phyloP scores from a whole-genome alignment of 768 basidiomycete species.

The Leccinum disarticulatum region DNA sequence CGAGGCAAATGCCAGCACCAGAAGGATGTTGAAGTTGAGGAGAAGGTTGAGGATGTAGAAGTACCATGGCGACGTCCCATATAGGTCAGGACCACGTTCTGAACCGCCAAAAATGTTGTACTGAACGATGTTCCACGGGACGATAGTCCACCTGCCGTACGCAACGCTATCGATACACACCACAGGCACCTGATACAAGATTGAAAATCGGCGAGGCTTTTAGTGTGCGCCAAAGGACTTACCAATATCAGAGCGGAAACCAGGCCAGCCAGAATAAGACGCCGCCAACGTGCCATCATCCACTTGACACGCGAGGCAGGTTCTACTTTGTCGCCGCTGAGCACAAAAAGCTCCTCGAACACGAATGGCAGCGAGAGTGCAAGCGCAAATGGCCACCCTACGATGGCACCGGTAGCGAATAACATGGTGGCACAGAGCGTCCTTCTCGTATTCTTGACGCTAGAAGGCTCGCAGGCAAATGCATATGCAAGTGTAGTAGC shows the following conservation, averaged over 20 bases:
- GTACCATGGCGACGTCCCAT: slow-evolving; percentile 85
- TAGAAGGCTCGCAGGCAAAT: slow-evolving; percentile 61
- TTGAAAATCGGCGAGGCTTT: neutral
- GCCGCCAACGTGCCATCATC: slow-evolving; percentile 60
- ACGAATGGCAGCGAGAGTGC: slow-evolving; percentile 87
- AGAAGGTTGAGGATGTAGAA: slow-evolving; percentile 89
- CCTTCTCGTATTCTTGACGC: slow-evolving; percentile 48
- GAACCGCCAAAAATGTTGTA: slow-evolving; percentile 90
- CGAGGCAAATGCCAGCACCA: slow-evolving; percentile 78
- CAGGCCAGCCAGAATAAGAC: slow-evolving; percentile 53
- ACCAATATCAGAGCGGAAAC: slow-evolving; percentile 65
- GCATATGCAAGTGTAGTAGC: slow-evolving; percentile 77
- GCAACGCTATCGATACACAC: slow-evolving; percentile 80
- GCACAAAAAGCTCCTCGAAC: slow-evolving; percentile 83
- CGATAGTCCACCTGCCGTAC: slow-evolving; percentile 76
- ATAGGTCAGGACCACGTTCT: slow-evolving; percentile 84
- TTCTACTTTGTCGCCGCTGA: slow-evolving; percentile 63
- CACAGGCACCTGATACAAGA: slow-evolving; percentile 72
- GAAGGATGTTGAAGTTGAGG: slow-evolving; percentile 90
- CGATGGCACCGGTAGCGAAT: slow-evolving; percentile 80
- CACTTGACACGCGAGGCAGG: slow-evolving; percentile 47
- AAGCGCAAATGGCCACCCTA: slow-evolving; percentile 97
- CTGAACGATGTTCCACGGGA: slow-evolving; percentile 89
- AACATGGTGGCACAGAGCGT: slow-evolving; percentile 64
- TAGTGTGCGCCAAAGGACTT: slow-evolving; percentile 21